These are phyloP conservation scores for Aspergillaceae sp. DNA, from an alignment of 2,329 filamentous ascomycete species.

Conservation along the genomic window DNA sequence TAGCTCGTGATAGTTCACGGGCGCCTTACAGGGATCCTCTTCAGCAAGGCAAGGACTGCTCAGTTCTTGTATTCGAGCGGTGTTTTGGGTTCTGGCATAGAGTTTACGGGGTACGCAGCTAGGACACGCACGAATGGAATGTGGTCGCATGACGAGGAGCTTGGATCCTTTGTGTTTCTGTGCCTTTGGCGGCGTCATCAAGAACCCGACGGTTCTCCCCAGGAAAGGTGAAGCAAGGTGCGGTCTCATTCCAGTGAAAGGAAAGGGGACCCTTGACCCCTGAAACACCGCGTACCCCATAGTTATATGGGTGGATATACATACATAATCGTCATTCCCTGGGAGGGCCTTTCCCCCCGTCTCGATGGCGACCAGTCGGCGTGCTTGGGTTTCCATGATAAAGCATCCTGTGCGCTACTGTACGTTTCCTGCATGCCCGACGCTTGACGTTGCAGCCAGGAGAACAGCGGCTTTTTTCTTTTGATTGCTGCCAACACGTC, in stretches of 20 bases:
- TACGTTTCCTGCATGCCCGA: background rate
- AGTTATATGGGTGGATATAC: background rate
- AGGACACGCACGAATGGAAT: background rate
- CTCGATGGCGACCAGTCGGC: background rate
- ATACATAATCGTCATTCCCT: background rate
- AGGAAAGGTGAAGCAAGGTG: background rate
- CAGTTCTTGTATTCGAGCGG: too few species aligned
- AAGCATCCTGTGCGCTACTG: background rate
- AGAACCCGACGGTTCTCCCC: background rate
- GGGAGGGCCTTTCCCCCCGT: background rate
- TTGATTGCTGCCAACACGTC: conserved; percentile 12
- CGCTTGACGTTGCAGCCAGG: conserved; percentile 6
- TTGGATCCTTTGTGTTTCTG: background rate
- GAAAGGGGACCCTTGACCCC: background rate
- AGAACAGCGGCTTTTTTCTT: conserved; percentile 1
- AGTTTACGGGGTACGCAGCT: too few species aligned
- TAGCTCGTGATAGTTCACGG: background rate
- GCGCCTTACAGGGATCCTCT: too few species aligned
- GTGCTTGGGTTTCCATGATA: background rate
- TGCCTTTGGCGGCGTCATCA: background rate
- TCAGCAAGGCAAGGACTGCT: too few species aligned
- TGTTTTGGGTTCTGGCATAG: too few species aligned
- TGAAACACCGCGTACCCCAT: background rate
- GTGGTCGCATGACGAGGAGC: background rate
- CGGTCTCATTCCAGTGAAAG: background rate